phyloP scores from a whole-genome alignment of 176 grass and related monocot species.

The Oryza glumipatula region DNA sequence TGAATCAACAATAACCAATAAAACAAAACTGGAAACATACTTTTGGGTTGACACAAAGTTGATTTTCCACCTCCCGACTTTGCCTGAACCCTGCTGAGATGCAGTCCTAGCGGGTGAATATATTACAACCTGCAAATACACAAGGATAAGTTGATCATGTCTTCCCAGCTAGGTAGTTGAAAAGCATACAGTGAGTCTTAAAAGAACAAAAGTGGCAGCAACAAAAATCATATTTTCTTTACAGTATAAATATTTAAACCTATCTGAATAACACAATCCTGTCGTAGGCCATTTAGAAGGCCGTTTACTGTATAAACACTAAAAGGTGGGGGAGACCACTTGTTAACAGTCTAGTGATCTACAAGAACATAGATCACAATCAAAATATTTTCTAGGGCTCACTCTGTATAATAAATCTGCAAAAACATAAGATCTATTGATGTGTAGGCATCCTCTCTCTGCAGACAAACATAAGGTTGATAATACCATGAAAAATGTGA shows the following conservation, averaged over 20 bases:
- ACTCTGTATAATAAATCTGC: background rate
- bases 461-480: background rate
- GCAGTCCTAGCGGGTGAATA: constrained; percentile 97
- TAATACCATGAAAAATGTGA: background rate
- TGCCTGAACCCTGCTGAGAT: constrained; percentile 96
- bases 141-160: constrained; percentile 25
- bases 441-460: background rate
- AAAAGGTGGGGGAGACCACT: background rate
- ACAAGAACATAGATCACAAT: background rate
- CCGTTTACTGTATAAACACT: background rate
- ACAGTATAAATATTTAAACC: background rate
- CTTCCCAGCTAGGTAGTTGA: background rate
- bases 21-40: constrained; percentile 55
- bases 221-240: background rate
- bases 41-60: constrained; percentile 97
- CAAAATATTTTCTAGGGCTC: background rate
- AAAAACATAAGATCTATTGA: background rate
- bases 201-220: too few relatives aligned
- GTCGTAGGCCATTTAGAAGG: background rate
- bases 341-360: background rate
- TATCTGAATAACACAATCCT: background rate
- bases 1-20: constrained; percentile 1
- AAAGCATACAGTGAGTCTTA: background rate
- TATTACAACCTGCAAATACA: constrained; percentile 75
- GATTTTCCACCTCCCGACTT: constrained; percentile 94